Conservation (phyloP, 2,329 filamentous ascomycete genomes). For the Colletotrichum somersetense region DNA sequence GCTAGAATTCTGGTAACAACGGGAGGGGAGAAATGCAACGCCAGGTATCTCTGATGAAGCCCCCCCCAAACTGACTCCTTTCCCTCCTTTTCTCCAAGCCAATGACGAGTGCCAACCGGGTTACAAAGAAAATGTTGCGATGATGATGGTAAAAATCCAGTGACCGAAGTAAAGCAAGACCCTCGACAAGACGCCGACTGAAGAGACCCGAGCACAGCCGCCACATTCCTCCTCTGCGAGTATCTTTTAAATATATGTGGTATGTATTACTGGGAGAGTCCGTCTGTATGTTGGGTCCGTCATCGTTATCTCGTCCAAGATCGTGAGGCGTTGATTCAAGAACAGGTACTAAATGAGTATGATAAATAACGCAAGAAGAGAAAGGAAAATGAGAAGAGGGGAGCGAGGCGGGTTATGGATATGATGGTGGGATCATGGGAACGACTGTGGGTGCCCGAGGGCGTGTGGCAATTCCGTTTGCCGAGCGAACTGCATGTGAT, state of each 20-base stretch:
- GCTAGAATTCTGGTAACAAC: not conserved
- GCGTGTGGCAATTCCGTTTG: not conserved
- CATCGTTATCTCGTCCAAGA: slow-evolving; percentile 37
- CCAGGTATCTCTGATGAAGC: slow-evolving; percentile 25
- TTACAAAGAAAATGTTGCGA: slow-evolving; percentile 2
- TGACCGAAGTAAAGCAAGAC: not conserved
- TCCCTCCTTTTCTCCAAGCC: slow-evolving; percentile 5
- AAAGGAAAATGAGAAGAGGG: not conserved
- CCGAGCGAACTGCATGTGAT: not conserved
- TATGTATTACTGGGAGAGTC: slow-evolving; percentile 29
- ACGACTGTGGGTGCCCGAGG: slow-evolving; percentile 30
- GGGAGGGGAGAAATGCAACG: not conserved
- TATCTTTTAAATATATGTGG: not conserved
- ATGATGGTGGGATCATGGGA: slow-evolving; percentile 8
- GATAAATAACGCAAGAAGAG: not conserved
- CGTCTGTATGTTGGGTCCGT: slow-evolving; percentile 30
- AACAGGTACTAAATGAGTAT: slow-evolving; percentile 11
- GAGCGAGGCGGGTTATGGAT: not conserved
- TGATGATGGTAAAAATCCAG: not conserved
- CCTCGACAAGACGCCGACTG: slow-evolving; percentile 21
- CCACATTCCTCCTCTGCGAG: not conserved
- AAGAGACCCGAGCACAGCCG: slow-evolving; percentile 22
- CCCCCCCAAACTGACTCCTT: slow-evolving; percentile 8
- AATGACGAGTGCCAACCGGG: not conserved
- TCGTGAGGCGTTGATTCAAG: slow-evolving; percentile 18